phyloP scores from a whole-genome alignment of 202 grass and related monocot genomes.

The Schoenoplectus tabernaemontani region DNA sequence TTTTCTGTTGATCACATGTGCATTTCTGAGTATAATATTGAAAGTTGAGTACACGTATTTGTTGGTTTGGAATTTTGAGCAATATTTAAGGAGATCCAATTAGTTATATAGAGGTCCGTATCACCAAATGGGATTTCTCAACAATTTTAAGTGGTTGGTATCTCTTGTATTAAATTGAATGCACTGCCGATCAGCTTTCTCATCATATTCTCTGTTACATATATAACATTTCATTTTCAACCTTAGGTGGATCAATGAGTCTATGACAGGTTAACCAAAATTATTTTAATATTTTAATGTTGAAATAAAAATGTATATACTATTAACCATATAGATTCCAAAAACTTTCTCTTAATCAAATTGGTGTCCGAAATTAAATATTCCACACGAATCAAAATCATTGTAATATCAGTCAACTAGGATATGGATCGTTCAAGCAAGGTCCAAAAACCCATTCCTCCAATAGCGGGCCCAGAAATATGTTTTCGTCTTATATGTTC shows the following conservation, averaged over 20 bases:
- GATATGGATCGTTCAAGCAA: background rate
- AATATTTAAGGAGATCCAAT: background rate
- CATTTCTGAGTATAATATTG: background rate
- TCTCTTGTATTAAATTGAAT: background rate
- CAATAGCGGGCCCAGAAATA: too few relatives aligned
- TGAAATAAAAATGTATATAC: background rate
- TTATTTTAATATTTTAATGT: too few relatives aligned
- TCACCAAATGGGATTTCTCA: background rate
- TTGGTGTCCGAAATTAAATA: background rate
- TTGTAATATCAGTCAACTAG: too few relatives aligned
- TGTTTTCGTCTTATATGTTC: too few relatives aligned
- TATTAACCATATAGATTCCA: background rate
- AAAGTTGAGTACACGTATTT: background rate
- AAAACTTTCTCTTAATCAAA: background rate
- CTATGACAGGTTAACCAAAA: too few relatives aligned
- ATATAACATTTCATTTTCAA: too few relatives aligned
- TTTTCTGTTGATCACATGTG: background rate
- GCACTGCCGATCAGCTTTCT: background rate
- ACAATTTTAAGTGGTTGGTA: background rate
- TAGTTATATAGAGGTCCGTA: background rate
- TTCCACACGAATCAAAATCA: background rate
- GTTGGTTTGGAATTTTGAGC: background rate
- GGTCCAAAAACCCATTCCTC: background rate
- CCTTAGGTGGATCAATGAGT: too few relatives aligned
- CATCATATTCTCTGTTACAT: too few relatives aligned